Conservation (phyloP, 2,329 filamentous ascomycete species). For the Epichloe brachyelytri region DNA sequence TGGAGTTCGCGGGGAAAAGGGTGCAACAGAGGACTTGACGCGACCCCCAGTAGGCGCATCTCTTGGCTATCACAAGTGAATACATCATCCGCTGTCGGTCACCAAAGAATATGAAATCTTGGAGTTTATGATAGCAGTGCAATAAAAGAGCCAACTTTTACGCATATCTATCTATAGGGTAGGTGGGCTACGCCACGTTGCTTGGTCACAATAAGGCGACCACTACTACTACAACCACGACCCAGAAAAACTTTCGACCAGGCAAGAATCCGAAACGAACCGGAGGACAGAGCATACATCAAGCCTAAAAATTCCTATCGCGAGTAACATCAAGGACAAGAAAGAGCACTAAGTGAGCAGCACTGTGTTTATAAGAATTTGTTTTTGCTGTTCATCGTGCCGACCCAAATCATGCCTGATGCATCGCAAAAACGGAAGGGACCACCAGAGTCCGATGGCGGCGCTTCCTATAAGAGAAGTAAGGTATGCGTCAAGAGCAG, state of each 20-base stretch:
- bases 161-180: neutral
- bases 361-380: neutral
- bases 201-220: neutral
- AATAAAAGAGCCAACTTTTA: too few species aligned
- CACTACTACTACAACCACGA: too few species aligned
- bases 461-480: slow-evolving; percentile 24
- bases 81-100: too few species aligned
- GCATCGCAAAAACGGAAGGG: slow-evolving; percentile 23
- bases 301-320: too few species aligned
- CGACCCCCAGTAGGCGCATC: too few species aligned
- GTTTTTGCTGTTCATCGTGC: neutral
- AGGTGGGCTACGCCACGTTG: neutral
- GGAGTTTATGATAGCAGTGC: too few species aligned
- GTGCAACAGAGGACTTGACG: too few species aligned
- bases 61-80: too few species aligned
- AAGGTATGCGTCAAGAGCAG: slow-evolving; percentile 19
- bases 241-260: neutral
- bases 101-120: too few species aligned
- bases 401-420: slow-evolving; percentile 17
- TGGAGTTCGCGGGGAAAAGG: too few species aligned
- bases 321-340: too few species aligned
- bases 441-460: slow-evolving; percentile 13
- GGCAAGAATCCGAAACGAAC: neutral
- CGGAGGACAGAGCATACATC: neutral
- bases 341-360: neutral